These are phyloP conservation scores for Cadophora sp. DNA, from an alignment of 2,329 filamentous ascomycete species.

Conservation along the genomic window DNA sequence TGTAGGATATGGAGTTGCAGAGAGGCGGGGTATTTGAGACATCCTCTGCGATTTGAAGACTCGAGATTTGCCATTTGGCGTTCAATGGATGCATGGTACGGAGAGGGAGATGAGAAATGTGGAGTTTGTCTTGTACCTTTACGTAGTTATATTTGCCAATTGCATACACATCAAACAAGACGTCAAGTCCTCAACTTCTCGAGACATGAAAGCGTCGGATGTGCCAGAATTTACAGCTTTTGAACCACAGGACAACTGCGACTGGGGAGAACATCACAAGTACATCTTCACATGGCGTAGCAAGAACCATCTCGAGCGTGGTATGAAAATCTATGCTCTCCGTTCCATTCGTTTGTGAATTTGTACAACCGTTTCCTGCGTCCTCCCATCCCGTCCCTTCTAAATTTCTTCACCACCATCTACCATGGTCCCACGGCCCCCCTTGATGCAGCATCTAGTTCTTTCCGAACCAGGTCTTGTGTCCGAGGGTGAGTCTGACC, in stretches of 20 bases:
- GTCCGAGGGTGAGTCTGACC: constrained; percentile 73
- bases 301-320: neutral
- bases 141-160: constrained; percentile 7
- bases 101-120: neutral
- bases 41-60: no score
- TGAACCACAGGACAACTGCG: no score
- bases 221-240: no score
- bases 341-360: constrained; percentile 10
- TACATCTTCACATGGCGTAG: no score
- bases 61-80: neutral
- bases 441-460: constrained; percentile 38
- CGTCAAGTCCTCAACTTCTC: neutral
- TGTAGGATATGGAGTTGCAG: constrained; percentile 7
- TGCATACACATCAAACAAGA: neutral
- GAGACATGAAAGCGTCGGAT: no score
- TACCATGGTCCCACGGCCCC: neutral
- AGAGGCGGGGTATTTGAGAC: neutral
- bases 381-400: neutral
- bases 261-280: no score
- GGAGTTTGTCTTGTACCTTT: neutral
- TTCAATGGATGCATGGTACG: constrained; percentile 1
- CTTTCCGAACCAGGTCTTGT: constrained; percentile 80
- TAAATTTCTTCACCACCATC: neutral
- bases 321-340: constrained; percentile 28
- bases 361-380: constrained; percentile 20